Evolutionary conservation across 1,284 basidiomycete genomes (phyloP).

Genomic region (Amylostereum areolatum): DNA sequence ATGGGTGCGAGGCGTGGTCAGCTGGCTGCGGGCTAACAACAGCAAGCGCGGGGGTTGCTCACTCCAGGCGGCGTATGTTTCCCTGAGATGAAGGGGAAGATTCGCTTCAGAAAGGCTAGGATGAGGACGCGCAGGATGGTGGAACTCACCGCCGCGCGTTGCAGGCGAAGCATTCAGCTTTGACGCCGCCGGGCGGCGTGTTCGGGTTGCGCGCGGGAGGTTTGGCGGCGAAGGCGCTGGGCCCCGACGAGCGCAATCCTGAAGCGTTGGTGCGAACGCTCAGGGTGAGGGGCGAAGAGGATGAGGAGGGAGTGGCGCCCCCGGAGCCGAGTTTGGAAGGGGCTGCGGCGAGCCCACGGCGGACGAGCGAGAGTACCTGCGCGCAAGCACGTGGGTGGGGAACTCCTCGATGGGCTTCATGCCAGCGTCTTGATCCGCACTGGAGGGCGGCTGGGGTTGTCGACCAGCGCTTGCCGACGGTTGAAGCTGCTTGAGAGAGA

Average conservation of each 20-base stretch:
- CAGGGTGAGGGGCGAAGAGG: too few relatives aligned
- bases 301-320: too few relatives aligned
- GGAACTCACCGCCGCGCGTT: conserved; percentile 66
- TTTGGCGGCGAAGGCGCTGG: too few relatives aligned
- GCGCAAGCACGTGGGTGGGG: conserved; percentile 23
- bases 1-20: conserved; percentile 10
- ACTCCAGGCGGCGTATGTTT: conserved; percentile 35
- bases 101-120: conserved; percentile 11
- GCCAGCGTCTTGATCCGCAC: too few relatives aligned
- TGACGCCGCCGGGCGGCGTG: conserved; percentile 69
- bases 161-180: conserved; percentile 79
- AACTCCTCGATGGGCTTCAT: too few relatives aligned
- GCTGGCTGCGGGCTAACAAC: conserved; percentile 25
- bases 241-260: too few relatives aligned
- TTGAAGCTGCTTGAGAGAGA: too few relatives aligned
- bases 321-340: conserved; percentile 30
- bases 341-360: conserved; percentile 24
- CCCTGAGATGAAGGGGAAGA: too few relatives aligned
- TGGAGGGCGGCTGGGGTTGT: too few relatives aligned
- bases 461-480: too few relatives aligned
- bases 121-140: conserved; percentile 11
- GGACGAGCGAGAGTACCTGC: conserved; percentile 19
- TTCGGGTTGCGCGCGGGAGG: too few relatives aligned
- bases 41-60: conserved; percentile 77
- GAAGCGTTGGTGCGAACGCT: too few relatives aligned